Conservation (phyloP, 768 basidiomycete genomes). For the Pulveroboletus sp. region DNA sequence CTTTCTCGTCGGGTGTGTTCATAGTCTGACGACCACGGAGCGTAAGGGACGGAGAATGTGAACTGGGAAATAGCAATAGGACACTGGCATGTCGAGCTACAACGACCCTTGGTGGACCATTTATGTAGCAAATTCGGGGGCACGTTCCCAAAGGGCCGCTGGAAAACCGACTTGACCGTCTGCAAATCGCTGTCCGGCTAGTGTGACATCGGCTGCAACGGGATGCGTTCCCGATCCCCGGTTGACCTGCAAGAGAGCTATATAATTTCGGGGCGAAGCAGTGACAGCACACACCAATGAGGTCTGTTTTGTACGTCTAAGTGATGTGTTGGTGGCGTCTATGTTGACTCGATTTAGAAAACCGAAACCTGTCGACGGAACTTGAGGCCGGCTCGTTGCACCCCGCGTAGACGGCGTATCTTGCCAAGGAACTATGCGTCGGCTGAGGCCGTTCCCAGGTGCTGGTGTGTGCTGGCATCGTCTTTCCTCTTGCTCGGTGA, state of each 20-base stretch:
- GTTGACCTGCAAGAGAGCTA: neutral
- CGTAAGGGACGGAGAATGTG: neutral
- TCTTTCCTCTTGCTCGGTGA: too few species aligned
- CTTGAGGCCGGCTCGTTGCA: neutral
- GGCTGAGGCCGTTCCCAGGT: too few species aligned
- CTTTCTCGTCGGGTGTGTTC: slow-evolving; percentile 1
- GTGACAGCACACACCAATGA: neutral
- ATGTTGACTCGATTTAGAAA: neutral
- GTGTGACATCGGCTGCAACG: neutral
- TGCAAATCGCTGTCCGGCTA: slow-evolving; percentile 2
- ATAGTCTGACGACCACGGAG: neutral
- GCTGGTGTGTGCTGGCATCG: too few species aligned
- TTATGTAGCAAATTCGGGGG: neutral
- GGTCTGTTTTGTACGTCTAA: neutral
- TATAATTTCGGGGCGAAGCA: neutral
- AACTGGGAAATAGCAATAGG: neutral
- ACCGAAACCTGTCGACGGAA: neutral
- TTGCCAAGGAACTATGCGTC: neutral
- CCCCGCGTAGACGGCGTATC: neutral
- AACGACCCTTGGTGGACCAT: neutral
- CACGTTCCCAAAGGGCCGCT: neutral
- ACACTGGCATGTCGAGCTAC: neutral
- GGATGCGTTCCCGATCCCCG: neutral
- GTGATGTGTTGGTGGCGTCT: neutral
- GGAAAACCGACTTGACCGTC: neutral